Conservation (phyloP, 495 filamentous ascomycete species). For the Chlorociboria aeruginascens region DNA sequence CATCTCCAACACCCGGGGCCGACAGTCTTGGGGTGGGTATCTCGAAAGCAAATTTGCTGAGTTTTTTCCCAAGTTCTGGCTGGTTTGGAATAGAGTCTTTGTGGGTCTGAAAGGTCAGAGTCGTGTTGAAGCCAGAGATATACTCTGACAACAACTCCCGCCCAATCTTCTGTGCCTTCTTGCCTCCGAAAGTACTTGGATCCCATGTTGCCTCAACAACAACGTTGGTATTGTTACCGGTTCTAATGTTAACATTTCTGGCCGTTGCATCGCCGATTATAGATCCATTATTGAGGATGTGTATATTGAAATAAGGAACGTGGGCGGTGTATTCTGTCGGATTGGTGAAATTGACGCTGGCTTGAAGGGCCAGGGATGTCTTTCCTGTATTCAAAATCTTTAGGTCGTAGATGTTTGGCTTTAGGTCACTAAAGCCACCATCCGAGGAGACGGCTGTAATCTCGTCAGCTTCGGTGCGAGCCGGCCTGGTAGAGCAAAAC, state of each 20-base stretch:
- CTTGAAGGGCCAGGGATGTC: conserved; percentile 53
- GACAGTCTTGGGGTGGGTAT: conserved; percentile 57
- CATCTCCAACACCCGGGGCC: conserved; percentile 33
- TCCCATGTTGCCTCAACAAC: conserved; percentile 61
- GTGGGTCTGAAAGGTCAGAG: conserved; percentile 58
- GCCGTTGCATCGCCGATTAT: conserved; percentile 62
- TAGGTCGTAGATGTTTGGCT: conserved; percentile 50
- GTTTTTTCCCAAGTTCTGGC: conserved; percentile 56
- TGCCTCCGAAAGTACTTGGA: conserved; percentile 48
- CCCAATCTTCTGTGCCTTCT: conserved; percentile 45
- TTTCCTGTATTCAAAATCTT: conserved; percentile 55
- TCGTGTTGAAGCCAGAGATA: conserved; percentile 77
- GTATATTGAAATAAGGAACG: conserved; percentile 66
- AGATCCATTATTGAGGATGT: conserved; percentile 60
- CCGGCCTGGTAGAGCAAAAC: conserved; percentile 15
- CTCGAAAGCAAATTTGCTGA: conserved; percentile 54
- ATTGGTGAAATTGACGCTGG: conserved; percentile 72
- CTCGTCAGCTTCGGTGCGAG: conserved; percentile 20
- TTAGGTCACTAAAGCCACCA: conserved; percentile 30
- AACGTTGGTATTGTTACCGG: conserved; percentile 63
- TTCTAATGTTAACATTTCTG: conserved; percentile 42
- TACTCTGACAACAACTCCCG: conserved; percentile 71
- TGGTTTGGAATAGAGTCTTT: conserved; percentile 57
- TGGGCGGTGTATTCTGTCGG: conserved; percentile 73
- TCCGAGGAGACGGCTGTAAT: conserved; percentile 19